Base-by-base conservation (phyloP, 164 flowering plant genomes). In the Cinnamomum micranthum region DNA sequence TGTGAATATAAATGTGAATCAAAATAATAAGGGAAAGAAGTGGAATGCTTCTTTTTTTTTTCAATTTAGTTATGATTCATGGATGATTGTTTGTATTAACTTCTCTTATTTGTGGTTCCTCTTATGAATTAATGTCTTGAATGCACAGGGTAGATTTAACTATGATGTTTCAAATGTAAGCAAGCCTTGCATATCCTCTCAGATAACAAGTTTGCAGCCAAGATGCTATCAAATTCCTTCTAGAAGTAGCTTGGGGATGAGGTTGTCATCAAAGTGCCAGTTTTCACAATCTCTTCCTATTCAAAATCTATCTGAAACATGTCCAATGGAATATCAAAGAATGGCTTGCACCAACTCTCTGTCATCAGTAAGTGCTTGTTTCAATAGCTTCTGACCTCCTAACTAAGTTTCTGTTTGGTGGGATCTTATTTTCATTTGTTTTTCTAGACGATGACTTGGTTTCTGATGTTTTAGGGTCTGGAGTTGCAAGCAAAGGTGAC, bases 401-500 rank as follows among this genome's bases (percentile, higher is more conserved):
- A 64, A 25, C 67, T 64, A 1, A 71, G 19, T 51, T 52, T 27
- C 50, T 31, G 15, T 67, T 33, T 2, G 70, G 33, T 2, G 27
- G 31, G 25, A 6, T 13, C 11, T 17, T 28, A 28, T 0, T 31
- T 3, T n/a, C 33, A 7, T 41, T 65, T 35, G 41, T 23, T 60
- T 67, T 71, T 75, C 41, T 52, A 33, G 60, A 71, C 1, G 11
- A 50, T 73, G 24, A 35, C 70, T n/a, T 74, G 55, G 68, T 28
- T 75, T 70, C 7, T 74, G 25, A 24, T 65, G 25, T 76, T 78
- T 41, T 76, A 88, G 93, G 91, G 75, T 65, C 47, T 84, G 64
- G 87, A 85, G 71, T 77, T 88, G 84, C 91, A 89, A 81, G 89
- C 90, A 6, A 77, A 84, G 80, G 93, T 90, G 74, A 88, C 92